These are phyloP conservation scores for Cryptosporidium bovis DNA, from an alignment of 169 alveolate species.

Conservation along the genomic window DNA sequence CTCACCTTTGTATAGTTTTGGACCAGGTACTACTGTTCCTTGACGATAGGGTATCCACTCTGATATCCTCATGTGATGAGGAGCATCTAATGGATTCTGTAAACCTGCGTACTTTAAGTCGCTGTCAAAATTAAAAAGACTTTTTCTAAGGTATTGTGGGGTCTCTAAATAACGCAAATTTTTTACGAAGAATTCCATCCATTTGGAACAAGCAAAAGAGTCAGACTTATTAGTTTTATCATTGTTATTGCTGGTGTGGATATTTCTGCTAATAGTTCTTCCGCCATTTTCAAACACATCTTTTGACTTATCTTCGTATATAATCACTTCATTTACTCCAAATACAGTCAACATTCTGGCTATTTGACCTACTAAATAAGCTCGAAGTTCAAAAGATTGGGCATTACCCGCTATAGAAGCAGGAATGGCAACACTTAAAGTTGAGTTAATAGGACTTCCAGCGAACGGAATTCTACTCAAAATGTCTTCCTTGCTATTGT, in stretches of 20 bases:
- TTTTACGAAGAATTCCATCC: slow-evolving; percentile 89
- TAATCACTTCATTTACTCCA: slow-evolving; percentile 92
- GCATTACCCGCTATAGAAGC: slow-evolving; percentile 85
- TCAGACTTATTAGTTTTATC: too few species aligned
- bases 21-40: slow-evolving; percentile 87
- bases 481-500: neutral
- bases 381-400: slow-evolving; percentile 88
- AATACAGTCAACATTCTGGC: slow-evolving; percentile 92
- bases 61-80: slow-evolving; percentile 95
- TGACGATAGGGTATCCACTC: slow-evolving; percentile 94
- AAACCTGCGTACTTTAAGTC: slow-evolving; percentile 94
- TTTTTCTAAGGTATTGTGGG: slow-evolving; percentile 96
- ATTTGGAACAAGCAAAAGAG: slow-evolving; percentile 73
- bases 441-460: slow-evolving; percentile 81
- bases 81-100: slow-evolving; percentile 98
- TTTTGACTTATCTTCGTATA: slow-evolving; percentile 88
- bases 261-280: neutral
- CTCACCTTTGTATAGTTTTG: slow-evolving; percentile 69
- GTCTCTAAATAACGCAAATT: slow-evolving; percentile 97
- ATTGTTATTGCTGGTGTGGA: neutral
- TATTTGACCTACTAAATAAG: slow-evolving; percentile 90
- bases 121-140: slow-evolving; percentile 84
- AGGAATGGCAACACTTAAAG: slow-evolving; percentile 87
- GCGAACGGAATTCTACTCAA: slow-evolving; percentile 78
- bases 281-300: slow-evolving; percentile 34